These are phyloP conservation scores for Stemphylium beticola DNA, from an alignment of 2,329 filamentous ascomycete species.

Conservation along the genomic window DNA sequence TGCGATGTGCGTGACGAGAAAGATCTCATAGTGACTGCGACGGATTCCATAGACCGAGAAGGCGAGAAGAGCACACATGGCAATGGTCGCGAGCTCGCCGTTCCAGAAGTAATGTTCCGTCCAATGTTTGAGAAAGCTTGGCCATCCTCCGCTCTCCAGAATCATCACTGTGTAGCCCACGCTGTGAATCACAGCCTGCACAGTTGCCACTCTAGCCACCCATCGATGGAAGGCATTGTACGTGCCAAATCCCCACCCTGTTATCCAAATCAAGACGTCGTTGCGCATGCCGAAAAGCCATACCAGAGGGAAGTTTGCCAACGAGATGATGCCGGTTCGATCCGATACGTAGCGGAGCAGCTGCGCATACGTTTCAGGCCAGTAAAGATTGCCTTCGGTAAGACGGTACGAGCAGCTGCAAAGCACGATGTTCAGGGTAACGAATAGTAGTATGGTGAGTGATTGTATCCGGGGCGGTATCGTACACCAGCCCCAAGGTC, in stretches of 20 bases:
- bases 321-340: constrained; percentile 68
- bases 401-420: constrained; percentile 55
- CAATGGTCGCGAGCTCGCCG: constrained; percentile 53
- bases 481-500: constrained; percentile 52
- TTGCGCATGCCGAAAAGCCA: constrained; percentile 73
- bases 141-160: constrained; percentile 46
- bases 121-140: constrained; percentile 48
- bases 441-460: constrained; percentile 53
- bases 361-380: constrained; percentile 46
- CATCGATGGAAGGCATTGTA: constrained; percentile 73
- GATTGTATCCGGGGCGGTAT: constrained; percentile 58
- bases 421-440: constrained; percentile 53
- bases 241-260: constrained; percentile 71
- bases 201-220: constrained; percentile 66
- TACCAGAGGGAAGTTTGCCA: constrained; percentile 67
- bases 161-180: constrained; percentile 62
- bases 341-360: constrained; percentile 65
- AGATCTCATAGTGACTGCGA: constrained; percentile 54
- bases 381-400: constrained; percentile 56
- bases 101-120: constrained; percentile 58
- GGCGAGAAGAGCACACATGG: constrained; percentile 54
- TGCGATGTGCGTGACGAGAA: constrained; percentile 55
- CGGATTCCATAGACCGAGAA: constrained; percentile 62
- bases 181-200: constrained; percentile 69
- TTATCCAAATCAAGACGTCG: constrained; percentile 69